phyloP scores from a whole-genome alignment of 192 early-diverging fungal genomes.

The Coemansia sp. region DNA sequence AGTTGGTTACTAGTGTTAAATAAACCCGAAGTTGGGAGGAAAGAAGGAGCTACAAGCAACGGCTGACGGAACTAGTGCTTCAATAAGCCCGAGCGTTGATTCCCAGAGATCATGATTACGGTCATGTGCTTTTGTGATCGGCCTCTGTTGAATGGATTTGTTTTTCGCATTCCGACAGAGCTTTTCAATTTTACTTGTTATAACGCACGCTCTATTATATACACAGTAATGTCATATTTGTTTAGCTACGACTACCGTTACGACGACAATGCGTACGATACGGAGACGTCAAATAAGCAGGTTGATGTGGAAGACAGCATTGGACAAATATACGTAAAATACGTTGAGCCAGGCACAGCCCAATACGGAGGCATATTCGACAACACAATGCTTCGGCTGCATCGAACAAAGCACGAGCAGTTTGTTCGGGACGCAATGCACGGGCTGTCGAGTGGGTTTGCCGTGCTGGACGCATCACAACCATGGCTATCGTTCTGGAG shows the following conservation, averaged over 20 bases:
- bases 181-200: not conserved
- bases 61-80: not conserved
- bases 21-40: constrained; percentile 40
- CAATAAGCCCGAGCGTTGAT: not conserved
- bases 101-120: not conserved
- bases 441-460: constrained; percentile 57
- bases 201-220: not conserved
- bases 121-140: no score
- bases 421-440: constrained; percentile 59
- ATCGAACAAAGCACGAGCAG: constrained; percentile 58
- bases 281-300: constrained; percentile 44
- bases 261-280: constrained; percentile 49
- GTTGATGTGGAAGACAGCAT: constrained; percentile 47
- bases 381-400: constrained; percentile 44
- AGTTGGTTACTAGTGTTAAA: constrained; percentile 26
- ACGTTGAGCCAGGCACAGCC: constrained; percentile 20
- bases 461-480: constrained; percentile 77
- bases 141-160: no score
- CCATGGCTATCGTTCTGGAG: constrained; percentile 95
- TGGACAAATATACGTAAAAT: constrained; percentile 22
- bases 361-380: constrained; percentile 31
- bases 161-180: not conserved
- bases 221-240: constrained; percentile 23
- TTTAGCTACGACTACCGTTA: constrained; percentile 50
- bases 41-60: constrained; percentile 16